Base-by-base conservation (phyloP, 345 rosid species). In the Citrus hindsii region DNA sequence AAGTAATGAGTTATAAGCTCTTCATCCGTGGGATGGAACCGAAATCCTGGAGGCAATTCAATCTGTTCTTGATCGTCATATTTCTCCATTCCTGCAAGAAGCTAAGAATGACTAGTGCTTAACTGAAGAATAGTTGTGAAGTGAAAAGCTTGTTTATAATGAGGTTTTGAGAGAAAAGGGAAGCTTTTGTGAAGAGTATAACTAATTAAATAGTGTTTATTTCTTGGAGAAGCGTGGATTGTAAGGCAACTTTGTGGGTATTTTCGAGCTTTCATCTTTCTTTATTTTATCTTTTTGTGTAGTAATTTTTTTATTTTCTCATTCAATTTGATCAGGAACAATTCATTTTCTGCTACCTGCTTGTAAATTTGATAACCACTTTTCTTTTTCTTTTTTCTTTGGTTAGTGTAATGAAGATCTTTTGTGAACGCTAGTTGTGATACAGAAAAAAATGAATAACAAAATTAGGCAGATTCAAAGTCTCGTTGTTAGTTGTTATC, bases 1-100 rank as follows among this genome's bases (percentile, higher is more conserved):
- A 90, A 81, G 76, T 90, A 90, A 75, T 90, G 89, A 77, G 86
- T 84, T 76, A 90, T 88, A 24, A 90, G 84, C 79, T 89, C 92
- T 79, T 89, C 92, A 67, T 89, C 92, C 0, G 89, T 87, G 0
- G 92, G 92, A 48, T 89, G 92, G 82, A 89, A 89, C 27, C 92
- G 82, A 72, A 89, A 89, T 46, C 92, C 92, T 0, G 92, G 91
- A 48, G 93, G 93, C 80, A 90, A 71, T 68, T 88, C 91, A 27
- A 88, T 82, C 56, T 74, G 82, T 19, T 88, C 90, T 42, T 86
- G 87, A 78, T 81, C 84, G 75, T 81, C 84, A 28, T 62, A 79
- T 37, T 79, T 84, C 74, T 81, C 92, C 88, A 85, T 89, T 62
- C 38, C n/a, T 73, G 74, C 35, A 48, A 7, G 58, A 40, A 55